Evolutionary conservation across 1,284 basidiomycete genomes (phyloP), one percentile per base, ranked within the genome.

Genomic region (Phlebopus sp.): DNA sequence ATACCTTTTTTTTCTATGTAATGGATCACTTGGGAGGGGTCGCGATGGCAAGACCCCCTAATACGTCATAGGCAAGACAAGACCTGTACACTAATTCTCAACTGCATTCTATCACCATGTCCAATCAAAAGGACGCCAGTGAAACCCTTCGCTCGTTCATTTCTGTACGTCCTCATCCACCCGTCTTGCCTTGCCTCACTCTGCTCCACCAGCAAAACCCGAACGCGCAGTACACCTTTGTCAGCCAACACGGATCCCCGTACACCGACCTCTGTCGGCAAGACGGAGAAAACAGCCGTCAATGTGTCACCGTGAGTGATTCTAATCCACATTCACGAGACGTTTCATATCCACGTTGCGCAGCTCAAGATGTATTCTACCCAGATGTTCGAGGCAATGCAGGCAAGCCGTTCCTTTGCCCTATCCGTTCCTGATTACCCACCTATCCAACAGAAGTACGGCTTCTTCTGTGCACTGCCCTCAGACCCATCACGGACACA

Each of bases 391-490:
- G 74, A 80, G 64, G 80, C 84, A 47, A 90, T 92, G 87, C 88
- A 90, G 78, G 82, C 82, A 54, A 45, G 75, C 62, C 40, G 4
- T 47, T 39, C 37, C 47, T 60, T 23, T 52, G 55, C 48, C 42
- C 47, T 55, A 43, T 52, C 38, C 27, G 11, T 48, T 42, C 34
- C 53, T 53, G 51, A 50, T 38, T 48, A 17, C 15, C 21, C 21
- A 23, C 21, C 21, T 23, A 32, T 37, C 45, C 44, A 18, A 39
- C 56, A 84, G 82, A 73, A 75, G 8, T 68, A 75, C 57, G 85
- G 82, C 15, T 90, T 90, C 69, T 91, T 81, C 70, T 90, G 85
- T 62, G 78, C 81, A 3, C 65, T 90, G 30, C 86, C 86, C 8
- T 83, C 83, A 59, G 82, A 91, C 60, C 88, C 86, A 8, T 68